Evolutionary conservation across 106 monocot genomes (phyloP).

Genomic region (Phalaenopsis aphrodite): DNA sequence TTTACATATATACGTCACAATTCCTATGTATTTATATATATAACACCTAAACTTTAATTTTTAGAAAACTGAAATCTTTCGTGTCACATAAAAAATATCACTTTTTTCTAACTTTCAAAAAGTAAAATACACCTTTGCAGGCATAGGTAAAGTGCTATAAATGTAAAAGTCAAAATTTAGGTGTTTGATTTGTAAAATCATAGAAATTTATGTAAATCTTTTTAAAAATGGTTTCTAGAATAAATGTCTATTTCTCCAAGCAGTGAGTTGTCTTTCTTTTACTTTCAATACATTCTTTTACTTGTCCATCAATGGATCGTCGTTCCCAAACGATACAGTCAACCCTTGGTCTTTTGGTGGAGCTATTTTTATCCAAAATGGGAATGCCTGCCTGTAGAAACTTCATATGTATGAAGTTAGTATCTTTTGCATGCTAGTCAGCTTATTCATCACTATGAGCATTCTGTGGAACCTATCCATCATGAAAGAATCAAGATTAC

Average conservation of each 20-base stretch:
- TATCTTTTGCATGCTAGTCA: neutral
- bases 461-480: neutral
- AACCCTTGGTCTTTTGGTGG: neutral
- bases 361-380: neutral
- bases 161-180: too few species aligned
- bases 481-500: neutral
- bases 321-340: neutral
- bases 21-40: too few species aligned
- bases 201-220: neutral
- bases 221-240: neutral
- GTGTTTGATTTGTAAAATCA: too few species aligned
- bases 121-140: too few species aligned
- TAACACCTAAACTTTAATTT: too few species aligned
- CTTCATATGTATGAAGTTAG: too few species aligned
- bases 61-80: too few species aligned
- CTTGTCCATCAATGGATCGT: neutral
- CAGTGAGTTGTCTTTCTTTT: neutral
- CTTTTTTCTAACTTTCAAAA: too few species aligned
- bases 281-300: neutral
- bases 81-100: too few species aligned
- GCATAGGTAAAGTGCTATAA: too few species aligned
- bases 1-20: too few species aligned
- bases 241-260: neutral
- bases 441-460: neutral
- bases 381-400: neutral